Base-by-base conservation (phyloP, 192 early-diverging fungal species). In the Rhizophagus clarus region DNA sequence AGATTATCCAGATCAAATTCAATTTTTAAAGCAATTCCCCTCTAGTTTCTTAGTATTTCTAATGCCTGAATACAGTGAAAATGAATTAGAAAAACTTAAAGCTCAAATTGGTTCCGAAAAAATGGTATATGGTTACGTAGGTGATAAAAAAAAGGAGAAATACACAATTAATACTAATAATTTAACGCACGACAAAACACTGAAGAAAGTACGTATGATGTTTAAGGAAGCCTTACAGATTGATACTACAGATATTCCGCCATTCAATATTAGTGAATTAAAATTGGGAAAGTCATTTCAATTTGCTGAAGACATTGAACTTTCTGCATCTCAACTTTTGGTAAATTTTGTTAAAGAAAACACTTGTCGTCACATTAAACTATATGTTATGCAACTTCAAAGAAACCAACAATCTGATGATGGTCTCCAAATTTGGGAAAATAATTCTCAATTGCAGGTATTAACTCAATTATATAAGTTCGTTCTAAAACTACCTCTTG, bases 331-430 rank as follows among this genome's bases (percentile, higher is more conserved):
- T 49, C 77, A 71, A 24, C 3, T 22, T 47, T 29, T 79, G 31
- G 22, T 74, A 71, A 14, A 79, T 12, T 72, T 71, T 79, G 70
- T 79, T 31, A 29, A 49, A 26, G 42, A 79, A 45, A 67, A n/a
- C 40, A 71, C 77, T 45, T 79, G 77, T 56, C 56, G 31, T 22
- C 12, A 67, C 15, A 79, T 37, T 56, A 79, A 42, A 47, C 28
- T 70, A 11, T 4, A 70, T 29, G 28, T 71, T 32, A 71, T 79
- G 77, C 77, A 69, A 31, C 61, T 79, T 79, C 77, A 79, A 71
- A 79, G 14, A 79, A 49, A 28, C 24, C 45, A 28, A 63, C 9
- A 31, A 17, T 28, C 28, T 15, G 2, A 72, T 5, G 9, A 79
- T 12, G 70, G 29, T 72, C 7, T 71, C 12, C 68, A 71, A 72